Evolutionary conservation across 768 basidiomycete genomes (phyloP), one percentile per base, ranked within the genome.

Genomic region (Rhodocollybia butyracea): DNA sequence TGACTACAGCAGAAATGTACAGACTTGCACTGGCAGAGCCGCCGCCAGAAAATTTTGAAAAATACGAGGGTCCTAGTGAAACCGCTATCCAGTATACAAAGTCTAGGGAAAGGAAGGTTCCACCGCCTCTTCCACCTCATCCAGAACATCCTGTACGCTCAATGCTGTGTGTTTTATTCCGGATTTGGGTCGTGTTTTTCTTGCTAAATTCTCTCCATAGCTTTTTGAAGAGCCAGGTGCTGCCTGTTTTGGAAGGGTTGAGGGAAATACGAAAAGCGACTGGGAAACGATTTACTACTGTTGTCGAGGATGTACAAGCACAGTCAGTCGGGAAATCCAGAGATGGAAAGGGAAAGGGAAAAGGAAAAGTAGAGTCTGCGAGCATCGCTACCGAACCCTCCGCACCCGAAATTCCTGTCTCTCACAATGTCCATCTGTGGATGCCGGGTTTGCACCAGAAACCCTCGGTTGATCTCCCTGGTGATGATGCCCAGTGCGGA

Each of bases 81-180:
- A 43, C 51, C 12, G 40, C 40, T 3, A 43, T 43, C 30, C 39
- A 8, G 26, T 50, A 42, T 48, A 36, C 3, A 8, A 51, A n/a
- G 36, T 47, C 42, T n/a, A 61, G 55, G 5, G 32, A 45, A 21
- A 46, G 42, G 31, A 57, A 19, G 41, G 21, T 31, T 2, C 45
- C 59, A 0, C 38, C 22, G 7, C 68, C 67, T 1, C 34, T 46
- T 3, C 76, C 79, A 15, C 74, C 78, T 3, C 64, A 73, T 48
- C 65, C 74, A 0, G 70, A 74, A 8, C 77, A 85, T 58, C 73
- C 76, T 6, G 67, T 88, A 46, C 76, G 80, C 19, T 88, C 86
- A 13, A 69, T 84, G 53, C 70, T 63, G 86, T 81, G 54, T 43
- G 74, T 69, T 19, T 21, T 17, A n/a, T 31, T 42, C n/a, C 3